Evolutionary conservation across 2,329 filamentous ascomycete genomes (phyloP), one percentile per base, ranked within the genome.

Genomic region (Sporothrix curviconia): DNA sequence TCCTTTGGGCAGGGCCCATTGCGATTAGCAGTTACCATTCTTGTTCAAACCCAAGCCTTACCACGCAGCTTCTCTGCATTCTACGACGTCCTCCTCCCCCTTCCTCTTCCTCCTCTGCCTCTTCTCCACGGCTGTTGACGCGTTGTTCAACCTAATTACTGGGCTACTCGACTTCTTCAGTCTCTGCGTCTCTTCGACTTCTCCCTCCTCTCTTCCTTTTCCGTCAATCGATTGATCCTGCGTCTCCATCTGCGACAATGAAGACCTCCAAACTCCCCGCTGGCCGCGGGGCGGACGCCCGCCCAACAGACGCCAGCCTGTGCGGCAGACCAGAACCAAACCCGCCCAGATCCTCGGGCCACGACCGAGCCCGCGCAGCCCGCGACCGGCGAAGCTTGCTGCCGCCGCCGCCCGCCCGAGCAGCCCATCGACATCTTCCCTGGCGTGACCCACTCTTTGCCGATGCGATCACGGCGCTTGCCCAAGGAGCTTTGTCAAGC

Each of bases 401-500:
- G 72, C 69, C 57, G 70, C 74, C 34, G 70, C 71, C 54, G n/a
- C n/a, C n/a, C n/a, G n/a, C 74, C 76, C 57, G 79, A 82, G 61
- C 81, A 83, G 66, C 79, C 81, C 66, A 83, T 85, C 74, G 81
- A 86, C 64, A 83, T 86, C 65, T 85, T 84, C 64, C 84, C 83
- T 44, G 84, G 79, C 55, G 79, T 86, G 62, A 85, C 81, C 11
- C 82, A 85, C 73, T n/a, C n/a, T 97, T 99, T 70, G 89, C 92
- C 62, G 92, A 97, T 71, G 86, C 91, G 62, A 90, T 97, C 68
- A 86, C 90, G 53, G 92, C 92, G 39, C n/a, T 82, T 99, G 25
- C 94, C 94, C 4, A 92, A 92, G 71, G 94, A 99, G 74, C 89
- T 96, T n/a, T 52, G 90, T 96, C 65, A 86, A 91, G 68, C 92